phyloP scores from a whole-genome alignment of 805 yeast genomes.

The Lachancea lanzarotensis region DNA sequence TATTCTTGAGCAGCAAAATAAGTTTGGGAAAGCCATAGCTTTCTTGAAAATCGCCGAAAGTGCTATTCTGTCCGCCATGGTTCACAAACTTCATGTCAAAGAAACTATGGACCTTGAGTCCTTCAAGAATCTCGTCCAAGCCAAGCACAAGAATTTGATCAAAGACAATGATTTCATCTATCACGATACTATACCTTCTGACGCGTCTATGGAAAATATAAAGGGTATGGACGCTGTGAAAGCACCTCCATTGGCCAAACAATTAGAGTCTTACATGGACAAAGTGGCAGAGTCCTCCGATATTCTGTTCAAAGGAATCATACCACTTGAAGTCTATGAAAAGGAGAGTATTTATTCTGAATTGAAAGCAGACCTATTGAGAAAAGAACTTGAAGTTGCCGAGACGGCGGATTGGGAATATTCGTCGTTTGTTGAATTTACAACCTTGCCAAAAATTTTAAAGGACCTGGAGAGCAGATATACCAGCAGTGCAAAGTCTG shows the following conservation, averaged over 20 bases:
- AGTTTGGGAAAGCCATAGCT: conserved; percentile 75
- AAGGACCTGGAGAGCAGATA: conserved; percentile 41
- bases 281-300: conserved; percentile 32
- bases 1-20: conserved; percentile 45
- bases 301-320: conserved; percentile 67
- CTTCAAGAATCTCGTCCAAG: conserved; percentile 31
- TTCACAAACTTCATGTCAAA: conserved; percentile 32
- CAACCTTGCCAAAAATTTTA: conserved; percentile 65
- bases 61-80: conserved; percentile 23
- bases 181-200: conserved; percentile 67
- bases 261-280: conserved; percentile 38
- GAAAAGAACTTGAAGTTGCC: conserved; percentile 66
- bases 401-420: conserved; percentile 78
- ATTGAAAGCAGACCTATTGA: conserved; percentile 69
- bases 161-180: conserved; percentile 89
- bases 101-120: conserved; percentile 31
- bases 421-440: conserved; percentile 69
- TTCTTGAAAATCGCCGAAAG: conserved; percentile 47
- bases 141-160: conserved; percentile 38
- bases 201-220: conserved; percentile 28
- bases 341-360: conserved; percentile 83
- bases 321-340: conserved; percentile 85
- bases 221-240: conserved; percentile 58
- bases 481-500: conserved; percentile 27
- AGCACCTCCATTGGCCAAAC: conserved; percentile 61